Conservation (phyloP, 164 flowering plant genomes). For the Nymphaea thermarum region DNA sequence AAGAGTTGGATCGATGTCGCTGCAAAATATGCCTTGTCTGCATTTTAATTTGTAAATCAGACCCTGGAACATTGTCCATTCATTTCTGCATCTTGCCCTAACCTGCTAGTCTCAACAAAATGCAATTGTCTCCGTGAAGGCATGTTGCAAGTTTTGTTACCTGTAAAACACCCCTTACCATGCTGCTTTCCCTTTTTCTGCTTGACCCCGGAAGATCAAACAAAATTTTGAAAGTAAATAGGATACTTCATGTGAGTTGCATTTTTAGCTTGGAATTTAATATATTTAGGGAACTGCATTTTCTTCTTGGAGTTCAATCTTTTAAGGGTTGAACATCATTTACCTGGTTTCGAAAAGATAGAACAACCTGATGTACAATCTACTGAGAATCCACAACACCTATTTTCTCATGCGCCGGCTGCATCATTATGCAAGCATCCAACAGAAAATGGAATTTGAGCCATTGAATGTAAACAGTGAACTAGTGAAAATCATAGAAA, state of each 20-base stretch:
- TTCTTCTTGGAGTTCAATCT: neutral
- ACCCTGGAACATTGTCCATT: slow-evolving; percentile 71
- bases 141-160: neutral
- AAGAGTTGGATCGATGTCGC: slow-evolving; percentile 35
- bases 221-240: slow-evolving; percentile 1
- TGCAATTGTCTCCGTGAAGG: too few relatives aligned
- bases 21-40: slow-evolving; percentile 47
- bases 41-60: slow-evolving; percentile 27
- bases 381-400: slow-evolving; percentile 98
- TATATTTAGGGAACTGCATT: neutral
- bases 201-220: slow-evolving; percentile 38
- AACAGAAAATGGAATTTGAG: too few relatives aligned
- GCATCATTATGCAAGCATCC: neutral
- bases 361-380: slow-evolving; percentile 82
- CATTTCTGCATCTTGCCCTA: slow-evolving; percentile 69
- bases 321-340: neutral
- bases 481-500: too few relatives aligned
- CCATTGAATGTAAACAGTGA: too few relatives aligned
- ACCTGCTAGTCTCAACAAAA: slow-evolving; percentile 32
- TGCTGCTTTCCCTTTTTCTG: slow-evolving; percentile 46
- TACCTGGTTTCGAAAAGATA: slow-evolving; percentile 91
- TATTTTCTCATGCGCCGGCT: slow-evolving; percentile 94
- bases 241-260: neutral
- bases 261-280: neutral
- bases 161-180: slow-evolving; percentile 57